Evolutionary conservation across 441 rosid species (phyloP).

Genomic region (Populus hybrid): DNA sequence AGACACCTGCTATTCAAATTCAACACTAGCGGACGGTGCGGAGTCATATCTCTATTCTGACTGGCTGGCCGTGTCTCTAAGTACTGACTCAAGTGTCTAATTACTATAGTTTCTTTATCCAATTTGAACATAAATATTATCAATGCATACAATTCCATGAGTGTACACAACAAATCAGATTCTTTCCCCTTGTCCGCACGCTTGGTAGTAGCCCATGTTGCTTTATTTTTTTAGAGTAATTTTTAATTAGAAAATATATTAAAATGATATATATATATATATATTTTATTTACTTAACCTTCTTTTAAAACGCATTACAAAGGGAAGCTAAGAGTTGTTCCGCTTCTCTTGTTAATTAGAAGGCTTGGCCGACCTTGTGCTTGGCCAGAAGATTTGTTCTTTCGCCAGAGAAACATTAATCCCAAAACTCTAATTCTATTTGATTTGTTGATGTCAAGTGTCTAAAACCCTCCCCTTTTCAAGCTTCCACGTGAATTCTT

Average conservation of each 20-base stretch:
- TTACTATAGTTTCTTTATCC: background rate
- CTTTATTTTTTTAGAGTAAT: no score
- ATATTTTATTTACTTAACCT: no score
- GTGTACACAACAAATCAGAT: slow-evolving; percentile 19
- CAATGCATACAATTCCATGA: slow-evolving; percentile 11
- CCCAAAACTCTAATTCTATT: no score
- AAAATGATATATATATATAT: no score
- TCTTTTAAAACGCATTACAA: no score
- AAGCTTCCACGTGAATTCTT: background rate
- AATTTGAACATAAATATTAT: background rate
- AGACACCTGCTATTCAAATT: background rate
- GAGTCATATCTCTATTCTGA: background rate
- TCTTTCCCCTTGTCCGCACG: background rate
- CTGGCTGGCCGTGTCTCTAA: background rate
- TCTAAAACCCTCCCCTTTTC: background rate
- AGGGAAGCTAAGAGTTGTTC: background rate
- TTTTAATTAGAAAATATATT: no score
- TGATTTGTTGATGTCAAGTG: background rate
- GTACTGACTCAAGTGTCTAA: background rate
- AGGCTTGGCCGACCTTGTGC: background rate
- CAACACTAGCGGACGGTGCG: background rate
- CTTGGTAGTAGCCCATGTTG: no score
- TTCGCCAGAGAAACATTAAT: background rate
- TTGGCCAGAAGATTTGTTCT: background rate
- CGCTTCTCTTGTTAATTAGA: background rate